phyloP scores from a whole-genome alignment of 345 rosid genomes.

The Durio zibethinus region DNA sequence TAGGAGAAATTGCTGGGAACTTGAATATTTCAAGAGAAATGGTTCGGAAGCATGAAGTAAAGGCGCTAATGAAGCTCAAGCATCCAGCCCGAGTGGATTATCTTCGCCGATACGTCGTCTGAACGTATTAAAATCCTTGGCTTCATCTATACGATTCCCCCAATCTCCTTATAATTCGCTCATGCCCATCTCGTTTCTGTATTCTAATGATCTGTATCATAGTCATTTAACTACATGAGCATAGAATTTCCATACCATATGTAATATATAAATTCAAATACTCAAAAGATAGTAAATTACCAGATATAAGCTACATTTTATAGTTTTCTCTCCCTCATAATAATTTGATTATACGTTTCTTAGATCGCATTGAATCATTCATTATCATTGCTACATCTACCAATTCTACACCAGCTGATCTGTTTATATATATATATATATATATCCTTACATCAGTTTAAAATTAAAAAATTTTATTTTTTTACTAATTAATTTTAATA shows the following conservation, averaged over 20 bases:
- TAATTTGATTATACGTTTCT: background rate
- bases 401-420: too few relatives aligned
- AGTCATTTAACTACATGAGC: conserved; percentile 23
- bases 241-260: conserved; percentile 22
- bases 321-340: background rate
- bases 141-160: conserved; percentile 5
- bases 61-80: conserved; percentile 96
- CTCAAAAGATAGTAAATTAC: conserved; percentile 6
- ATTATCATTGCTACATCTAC: too few relatives aligned
- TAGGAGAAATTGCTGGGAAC: conserved; percentile 91
- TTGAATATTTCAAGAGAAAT: conserved; percentile 93
- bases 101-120: conserved; percentile 65
- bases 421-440: too few relatives aligned
- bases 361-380: background rate
- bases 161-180: background rate
- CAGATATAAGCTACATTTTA: background rate
- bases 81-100: conserved; percentile 87
- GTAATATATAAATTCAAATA: conserved; percentile 19
- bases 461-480: too few relatives aligned
- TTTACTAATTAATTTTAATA: too few relatives aligned
- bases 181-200: background rate
- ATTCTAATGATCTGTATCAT: conserved; percentile 26
- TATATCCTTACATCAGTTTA: too few relatives aligned
- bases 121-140: conserved; percentile 23
- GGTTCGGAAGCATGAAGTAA: conserved; percentile 95